These are phyloP conservation scores for Pseudogymnoascus sp. DNA, from an alignment of 2,329 filamentous ascomycete species.

Conservation along the genomic window DNA sequence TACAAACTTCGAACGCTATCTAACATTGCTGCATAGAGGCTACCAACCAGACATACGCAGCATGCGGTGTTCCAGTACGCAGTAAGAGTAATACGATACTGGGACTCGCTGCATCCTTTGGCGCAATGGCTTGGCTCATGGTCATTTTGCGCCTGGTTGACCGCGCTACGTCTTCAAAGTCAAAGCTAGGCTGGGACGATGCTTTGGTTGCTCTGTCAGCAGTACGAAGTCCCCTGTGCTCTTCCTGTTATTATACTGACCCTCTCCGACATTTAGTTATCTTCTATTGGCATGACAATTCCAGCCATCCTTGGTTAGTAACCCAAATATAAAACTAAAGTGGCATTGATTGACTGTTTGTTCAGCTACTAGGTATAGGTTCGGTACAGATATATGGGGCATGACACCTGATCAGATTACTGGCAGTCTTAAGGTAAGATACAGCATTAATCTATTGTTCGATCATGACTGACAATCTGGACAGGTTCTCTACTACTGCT, in stretches of 20 bases:
- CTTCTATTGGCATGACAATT: constrained; percentile 24
- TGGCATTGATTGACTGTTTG: constrained; percentile 7
- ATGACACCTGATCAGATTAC: constrained; percentile 26
- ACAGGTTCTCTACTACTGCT: constrained; percentile 24
- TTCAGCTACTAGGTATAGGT: constrained; percentile 22
- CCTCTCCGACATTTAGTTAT: constrained; percentile 14
- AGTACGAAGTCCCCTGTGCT: constrained; percentile 16
- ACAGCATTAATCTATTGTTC: constrained; percentile 5
- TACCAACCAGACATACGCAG: constrained; percentile 20
- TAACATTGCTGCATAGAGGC: constrained; percentile 10
- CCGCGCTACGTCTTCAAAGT: constrained; percentile 20
- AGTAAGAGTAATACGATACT: constrained; percentile 21
- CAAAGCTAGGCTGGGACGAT: constrained; percentile 27
- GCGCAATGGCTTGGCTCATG: constrained; percentile 24
- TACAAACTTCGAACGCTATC: constrained; percentile 5
- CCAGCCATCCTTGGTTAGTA: constrained; percentile 22
- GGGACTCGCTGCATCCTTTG: constrained; percentile 22
- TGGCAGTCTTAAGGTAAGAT: constrained; percentile 21
- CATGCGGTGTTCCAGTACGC: constrained; percentile 24
- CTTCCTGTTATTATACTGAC: constrained; percentile 10
- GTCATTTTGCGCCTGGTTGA: constrained; percentile 25
- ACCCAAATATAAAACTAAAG: neutral
- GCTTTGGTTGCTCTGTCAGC: constrained; percentile 26
- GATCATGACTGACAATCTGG: constrained; percentile 8
- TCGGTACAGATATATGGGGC: constrained; percentile 28